Base-by-base conservation (phyloP, 148 eudicot genomes). In the Rhododendron molle region DNA sequence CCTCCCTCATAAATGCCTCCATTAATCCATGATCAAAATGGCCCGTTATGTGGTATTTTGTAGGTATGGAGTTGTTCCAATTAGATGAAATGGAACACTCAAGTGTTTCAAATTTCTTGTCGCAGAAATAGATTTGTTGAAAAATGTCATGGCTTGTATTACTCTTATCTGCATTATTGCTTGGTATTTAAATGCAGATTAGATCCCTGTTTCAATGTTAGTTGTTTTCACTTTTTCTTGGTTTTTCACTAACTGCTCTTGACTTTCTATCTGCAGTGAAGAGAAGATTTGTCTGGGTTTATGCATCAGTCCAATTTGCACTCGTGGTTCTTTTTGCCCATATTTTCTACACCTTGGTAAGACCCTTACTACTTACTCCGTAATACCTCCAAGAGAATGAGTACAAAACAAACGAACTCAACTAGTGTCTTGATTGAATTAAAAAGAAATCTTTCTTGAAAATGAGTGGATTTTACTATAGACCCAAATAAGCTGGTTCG, bases 321-420 rank as follows among this genome's bases (percentile, higher is more conserved):
- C 87, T 96, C 9, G 96, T 96, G 76, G 98, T 94, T 81, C 44
- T 93, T 88, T 96, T 93, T 86, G 99, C 92, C n/a, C 99, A 96
- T 87, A 78, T 96, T 52, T 94, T 93, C 89, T 94, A 92, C 91
- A 86, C 90, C 23, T 60, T 92, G 95, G 99, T 96, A 93, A 93
- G 91, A 77, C 44, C 34, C 69, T 60, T 40, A 38, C 47, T 23
- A 32, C 58, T 16, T 6, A 67, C 28, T 76, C n/a, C 12, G 5
- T 34, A 23, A 34, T 73, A 30, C 78, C 36, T n/a, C 32, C 36
- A 44, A 30, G 30, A 71, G 16, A 47, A 16, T 6, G 21, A 47
- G 72, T 44, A n/a, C 12, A 71, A 20, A 58, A 58, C 65, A 58
- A 69, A 83, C 12, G 5, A 14, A 80, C 3, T 4, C 23, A 50